Conservation (phyloP, 2,329 filamentous ascomycete genomes). For the Orbilia javanica region DNA sequence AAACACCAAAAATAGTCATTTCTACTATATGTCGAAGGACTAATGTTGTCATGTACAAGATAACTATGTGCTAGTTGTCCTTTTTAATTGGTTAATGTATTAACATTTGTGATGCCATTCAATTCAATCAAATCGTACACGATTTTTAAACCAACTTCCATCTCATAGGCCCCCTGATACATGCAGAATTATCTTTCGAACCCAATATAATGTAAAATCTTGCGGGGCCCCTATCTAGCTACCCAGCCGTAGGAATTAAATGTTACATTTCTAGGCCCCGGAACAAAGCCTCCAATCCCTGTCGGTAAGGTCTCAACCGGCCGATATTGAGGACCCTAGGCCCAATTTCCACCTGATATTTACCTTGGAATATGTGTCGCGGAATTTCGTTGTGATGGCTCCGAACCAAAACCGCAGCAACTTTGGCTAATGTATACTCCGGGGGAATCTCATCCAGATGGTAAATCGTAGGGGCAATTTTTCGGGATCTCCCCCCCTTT, state of each 20-base stretch:
- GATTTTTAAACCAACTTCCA: background rate
- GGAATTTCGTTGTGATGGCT: background rate
- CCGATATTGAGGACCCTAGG: background rate
- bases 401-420: background rate
- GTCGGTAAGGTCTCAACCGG: background rate
- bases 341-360: conserved; percentile 2
- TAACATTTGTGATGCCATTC: conserved; percentile 35
- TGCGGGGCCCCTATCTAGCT: background rate
- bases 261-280: background rate
- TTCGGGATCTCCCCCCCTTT: background rate
- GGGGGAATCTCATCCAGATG: background rate
- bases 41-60: conserved; percentile 36
- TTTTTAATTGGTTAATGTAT: conserved; percentile 53
- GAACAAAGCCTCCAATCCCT: conserved; percentile 7
- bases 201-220: background rate
- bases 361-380: background rate
- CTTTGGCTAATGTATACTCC: background rate
- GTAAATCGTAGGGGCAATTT: background rate
- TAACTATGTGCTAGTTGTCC: conserved; percentile 16
- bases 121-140: conserved; percentile 31
- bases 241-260: background rate
- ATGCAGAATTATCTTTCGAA: background rate
- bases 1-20: background rate
- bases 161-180: background rate
- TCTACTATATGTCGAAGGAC: conserved; percentile 24